Base-by-base conservation (phyloP, 495 filamentous ascomycete species). In the Gamarada debralockiae region DNA sequence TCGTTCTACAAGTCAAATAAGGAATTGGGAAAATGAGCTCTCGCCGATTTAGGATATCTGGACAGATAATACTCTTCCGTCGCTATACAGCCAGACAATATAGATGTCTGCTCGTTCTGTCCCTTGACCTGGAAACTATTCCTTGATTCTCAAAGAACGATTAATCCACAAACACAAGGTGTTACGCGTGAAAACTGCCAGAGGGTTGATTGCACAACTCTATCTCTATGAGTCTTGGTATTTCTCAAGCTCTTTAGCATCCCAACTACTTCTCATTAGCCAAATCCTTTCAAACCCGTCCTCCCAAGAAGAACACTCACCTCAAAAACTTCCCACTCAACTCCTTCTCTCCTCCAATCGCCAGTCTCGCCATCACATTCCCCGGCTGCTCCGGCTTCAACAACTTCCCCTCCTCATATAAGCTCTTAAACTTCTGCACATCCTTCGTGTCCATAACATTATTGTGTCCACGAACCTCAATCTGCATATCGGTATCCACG, bases 401-500 rank as follows among this genome's bases (percentile, higher is more conserved):
- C 48, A 97, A 68, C 43, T 78, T 75, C 14, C 89, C 90, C 3
- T 72, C 67, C 62, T 78, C 74, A 64, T 92, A 77, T 51, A 89
- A 76, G 3, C 68, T 72, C 14, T 73, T 72, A 63, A 96, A 97
- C 61, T 79, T 85, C n/a, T 77, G 70, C 52, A 81, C 79, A 54
- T 84, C 77, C 46, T 83, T 74, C 20, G 72, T 68, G 41, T 84
- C 73, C 85, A 97, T 86, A 17, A 68, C 73, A 0, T 66, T 65
- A 25, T 68, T 65, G 60, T 92, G 88, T 36, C 92, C 85, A 50
- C 93, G 75, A 29, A 98, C 75, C 41, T 85, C 80, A 41, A 79
- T 78, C 66, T 97, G 93, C 93, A 98, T 98, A 36, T 90, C 87
- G 1, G 93, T 98, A 63, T 97, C 87, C 22, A 93, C 83, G 52